Evolutionary conservation across 2,329 filamentous ascomycete genomes (phyloP), one percentile per base, ranked within the genome.

Genomic region (Nigrospora oryzae): DNA sequence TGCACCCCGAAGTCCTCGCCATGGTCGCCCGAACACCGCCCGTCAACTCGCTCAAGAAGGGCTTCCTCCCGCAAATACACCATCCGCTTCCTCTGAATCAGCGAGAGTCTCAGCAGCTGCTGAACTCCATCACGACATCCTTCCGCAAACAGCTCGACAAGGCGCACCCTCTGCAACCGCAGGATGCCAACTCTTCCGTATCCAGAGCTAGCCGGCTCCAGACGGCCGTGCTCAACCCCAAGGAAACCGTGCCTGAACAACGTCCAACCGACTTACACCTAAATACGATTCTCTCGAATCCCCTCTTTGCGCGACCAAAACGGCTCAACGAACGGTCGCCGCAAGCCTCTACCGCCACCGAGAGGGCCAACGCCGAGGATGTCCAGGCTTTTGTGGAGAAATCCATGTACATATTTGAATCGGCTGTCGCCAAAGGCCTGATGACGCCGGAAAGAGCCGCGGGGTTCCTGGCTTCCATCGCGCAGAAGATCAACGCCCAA

Each of bases 121-220:
- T 80, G 49, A 67, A 77, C 44, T 68, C 70, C 32, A 67, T 81
- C 42, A 81, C 77, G 42, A 61, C 66, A 6, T 79, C 76, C 3
- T 81, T 81, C 56, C 70, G 77, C 42, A 68, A 68, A 44, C 72
- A 78, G 30, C 71, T 81, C n/a, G 75, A 80, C 53, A 67, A 63
- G 37, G 76, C 81, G 54, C 73, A 81, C 53, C 75, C 75, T 48
- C 70, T 63, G 55, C 55, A 64, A 30, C 50, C 60, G 14, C 57
- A 62, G 13, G 49, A 43, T 41, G 28, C 33, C 42, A 31, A 47
- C 16, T 28, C 51, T 17, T 17, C 54, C 17, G 38, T 42, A 28
- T 28, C 51, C 36, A 43, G 34, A 46, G 42, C 53, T 16, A 39
- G 51, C 30, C 15, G 39, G n/a, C 31, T 41, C 13, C 44, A 48